phyloP scores from a whole-genome alignment of 352 stramenopile species.

The Phytophthora cajani region DNA sequence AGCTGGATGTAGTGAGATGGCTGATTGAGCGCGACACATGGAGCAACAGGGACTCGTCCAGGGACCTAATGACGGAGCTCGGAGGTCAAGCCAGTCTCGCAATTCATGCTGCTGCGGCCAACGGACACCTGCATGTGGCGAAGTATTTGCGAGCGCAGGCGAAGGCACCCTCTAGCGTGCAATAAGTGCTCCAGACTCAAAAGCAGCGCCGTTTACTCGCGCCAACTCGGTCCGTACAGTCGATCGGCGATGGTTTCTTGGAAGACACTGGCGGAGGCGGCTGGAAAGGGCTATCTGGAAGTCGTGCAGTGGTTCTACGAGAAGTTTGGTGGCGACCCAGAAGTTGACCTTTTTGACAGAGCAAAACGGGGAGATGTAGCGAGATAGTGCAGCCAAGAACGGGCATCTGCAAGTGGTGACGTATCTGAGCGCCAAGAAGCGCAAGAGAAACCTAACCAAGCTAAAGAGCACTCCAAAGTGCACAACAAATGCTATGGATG shows the following conservation, averaged over 20 bases:
- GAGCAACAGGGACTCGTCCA: background rate
- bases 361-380: too few species aligned
- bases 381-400: background rate
- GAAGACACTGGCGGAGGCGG: background rate
- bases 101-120: background rate
- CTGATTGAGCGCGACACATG: background rate
- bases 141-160: background rate
- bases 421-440: background rate
- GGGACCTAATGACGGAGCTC: background rate
- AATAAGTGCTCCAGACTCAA: background rate
- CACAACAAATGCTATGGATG: background rate
- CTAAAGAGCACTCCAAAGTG: background rate
- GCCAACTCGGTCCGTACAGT: background rate
- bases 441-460: background rate
- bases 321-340: background rate
- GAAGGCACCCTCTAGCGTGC: background rate
- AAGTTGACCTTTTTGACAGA: background rate
- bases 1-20: too few species aligned
- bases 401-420: background rate
- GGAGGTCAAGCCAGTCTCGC: background rate
- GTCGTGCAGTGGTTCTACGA: too few species aligned
- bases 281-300: too few species aligned
- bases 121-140: background rate
- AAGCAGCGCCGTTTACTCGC: background rate
- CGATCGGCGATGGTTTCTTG: background rate